Evolutionary conservation across 2,329 filamentous ascomycete genomes (phyloP), one percentile per base, ranked within the genome.

Genomic region (Thelonectria blattea): DNA sequence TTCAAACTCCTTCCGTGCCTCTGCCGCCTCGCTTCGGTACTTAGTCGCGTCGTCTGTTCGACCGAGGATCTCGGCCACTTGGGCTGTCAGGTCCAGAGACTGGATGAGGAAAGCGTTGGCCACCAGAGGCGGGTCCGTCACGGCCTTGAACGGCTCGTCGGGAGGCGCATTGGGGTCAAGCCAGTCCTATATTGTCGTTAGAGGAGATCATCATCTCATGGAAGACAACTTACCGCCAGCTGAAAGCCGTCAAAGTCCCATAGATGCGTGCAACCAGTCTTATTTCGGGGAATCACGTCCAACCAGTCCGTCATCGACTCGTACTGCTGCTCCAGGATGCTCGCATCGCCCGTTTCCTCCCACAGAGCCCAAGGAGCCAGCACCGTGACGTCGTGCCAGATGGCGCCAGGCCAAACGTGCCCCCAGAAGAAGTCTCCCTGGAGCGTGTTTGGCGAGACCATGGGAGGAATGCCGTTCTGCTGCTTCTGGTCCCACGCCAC

Each of bases 91-190:
- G 7, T 72, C 67, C 0, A 80, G 79, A 20, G 81, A 76, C 46
- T 78, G 75, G 1, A 81, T 74, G 1, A 83, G 72, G 58, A 81
- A 83, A 2, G 80, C 79, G 55, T 83, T 79, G 0, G 80, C 78
- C 1, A 83, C 79, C 2, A 80, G 73, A 3, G 72, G 70, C 0
- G 73, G 69, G 39, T 78, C 71, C 0, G 81, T 83, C 0, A 74
- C 76, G 0, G 78, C 79, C 15, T 68, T 68, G 3, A 72, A 75
- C 0, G 81, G 75, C 9, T 75, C 65, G 1, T 79, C 72, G 0
- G 76, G 72, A 0, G 81, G 80, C 1, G 81, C 75, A 3, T 74
- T 73, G 0, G 81, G 81, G 55, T 82, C 81, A 2, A 83, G 74
- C 81, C 81, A 83, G 62, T 83, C 81, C 30, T 79, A 74, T 62